Base-by-base conservation (phyloP, 1,139 yeast species). In the Wickerhamomyces sp. region DNA sequence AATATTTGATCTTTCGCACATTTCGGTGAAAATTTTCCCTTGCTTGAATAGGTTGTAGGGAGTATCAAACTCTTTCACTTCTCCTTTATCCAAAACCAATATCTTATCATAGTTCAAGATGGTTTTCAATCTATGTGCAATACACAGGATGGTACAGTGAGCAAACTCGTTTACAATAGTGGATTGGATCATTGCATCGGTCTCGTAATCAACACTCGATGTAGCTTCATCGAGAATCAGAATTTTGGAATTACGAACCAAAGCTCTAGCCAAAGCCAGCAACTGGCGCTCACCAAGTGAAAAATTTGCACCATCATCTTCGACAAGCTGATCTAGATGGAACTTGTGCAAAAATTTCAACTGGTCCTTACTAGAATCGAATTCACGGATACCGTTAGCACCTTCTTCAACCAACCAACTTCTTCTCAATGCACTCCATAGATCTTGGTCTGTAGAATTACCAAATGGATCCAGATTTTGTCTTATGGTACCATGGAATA, bases 171-270 rank as follows among this genome's bases (percentile, higher is more conserved):
- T 57, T 5, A 62, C 58, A 37, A 78, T 75, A 10, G 81, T 74
- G 6, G 57, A 48, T 54, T 80, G 87, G 42, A 80, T 76, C 51
- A 69, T 68, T 27, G 67, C 58, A 53, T 79, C 87, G 0, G 86
- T 78, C 41, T 72, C 80, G 49, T 75, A 75, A 51, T 79, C 87
- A 28, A 79, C 84, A 8, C 78, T 72, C 0, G 86, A 78, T 0
- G 87, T 79, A 17, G 87, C 86, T 52, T 80, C 87, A 51, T 79
- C 87, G 38, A 80, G 58, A 34, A 79, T 72, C 42, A 80, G 59
- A 35, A 79, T 71, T 54, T 68, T 71, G 13, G 80, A 62, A 30
- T 70, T 66, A 38, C 80, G 64, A 8, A 78, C 79, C 45, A 80
- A 58, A 0, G 87, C 84, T 38, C 86, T 65, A 1, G 86, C 83